Base-by-base conservation (phyloP, 176 grass and related monocot species). In the Paspalum vaginatum region DNA sequence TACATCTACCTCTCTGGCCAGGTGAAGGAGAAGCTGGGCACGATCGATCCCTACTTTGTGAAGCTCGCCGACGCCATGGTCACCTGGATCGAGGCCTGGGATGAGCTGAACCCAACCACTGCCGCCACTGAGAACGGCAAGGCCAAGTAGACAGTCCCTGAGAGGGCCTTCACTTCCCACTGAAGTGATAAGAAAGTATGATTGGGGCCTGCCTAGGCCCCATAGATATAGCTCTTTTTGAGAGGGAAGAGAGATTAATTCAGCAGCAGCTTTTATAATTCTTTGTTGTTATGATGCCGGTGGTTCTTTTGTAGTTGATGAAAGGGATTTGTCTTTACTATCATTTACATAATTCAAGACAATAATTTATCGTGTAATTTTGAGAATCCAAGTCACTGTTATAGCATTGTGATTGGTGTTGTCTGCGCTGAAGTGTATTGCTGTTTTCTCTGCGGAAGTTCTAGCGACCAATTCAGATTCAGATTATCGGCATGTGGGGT, bases 51-150 rank as follows among this genome's bases (percentile, higher is more conserved):
- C 38, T 94, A 95, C 81, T 98, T 98, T 49, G 22, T 72, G 71
- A 98, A 93, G 79, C 90, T 98, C 6, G 92, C 83, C 1, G 92
- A 98, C 85, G 95, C 92, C 74, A 98, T 98, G 95, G 86, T 89
- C 61, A 90, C 95, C 74, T 98, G 92, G 92, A 95, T 98, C 3
- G 92, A 94, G 49, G 95, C 95, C 43, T 98, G 95, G 95, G 90
- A 98, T 81, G 91, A 92, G 75, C 83, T 92, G 54, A 98, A 95
- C 86, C 69, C 92, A 20, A 51, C 76, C n/a, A 18, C 81, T 21
- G 41, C 80, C 6, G 50, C 61, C 16, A 45, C 38, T 5, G 86
- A 38, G 61, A 88, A 88, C 14, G 86, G 86, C 49, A 84, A 88
- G 81, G 61, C 81, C 68, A 88, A 80, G 81, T 88, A 88, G 85